Evolutionary conservation across 495 filamentous ascomycete genomes (phyloP).

Genomic region (Chaetomium tenue): DNA sequence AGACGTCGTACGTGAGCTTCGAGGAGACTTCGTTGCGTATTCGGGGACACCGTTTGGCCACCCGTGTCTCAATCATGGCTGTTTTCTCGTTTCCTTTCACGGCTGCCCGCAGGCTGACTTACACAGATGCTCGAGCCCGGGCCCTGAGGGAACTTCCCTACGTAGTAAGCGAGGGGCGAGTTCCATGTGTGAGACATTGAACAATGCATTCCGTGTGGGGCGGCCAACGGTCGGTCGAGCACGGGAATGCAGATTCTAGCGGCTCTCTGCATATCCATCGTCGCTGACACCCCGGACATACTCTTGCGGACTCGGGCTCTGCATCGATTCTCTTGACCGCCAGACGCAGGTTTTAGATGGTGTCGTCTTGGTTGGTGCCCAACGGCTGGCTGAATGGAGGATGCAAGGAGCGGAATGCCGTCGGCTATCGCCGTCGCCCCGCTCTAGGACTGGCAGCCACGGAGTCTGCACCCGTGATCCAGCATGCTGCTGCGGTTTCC

Average conservation of each 20-base stretch:
- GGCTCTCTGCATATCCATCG: conserved; percentile 12
- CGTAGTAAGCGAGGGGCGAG: not conserved
- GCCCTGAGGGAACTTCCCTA: not conserved
- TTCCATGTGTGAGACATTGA: not conserved
- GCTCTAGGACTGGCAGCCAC: not conserved
- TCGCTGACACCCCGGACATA: not conserved
- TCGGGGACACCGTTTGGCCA: not conserved
- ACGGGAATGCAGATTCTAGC: not conserved
- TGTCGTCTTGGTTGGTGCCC: conserved; percentile 12
- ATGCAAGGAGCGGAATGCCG: not conserved
- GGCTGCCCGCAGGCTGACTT: not conserved
- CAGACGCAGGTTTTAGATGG: conserved; percentile 1
- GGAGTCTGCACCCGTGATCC: conserved; percentile 3
- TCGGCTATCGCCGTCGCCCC: not conserved
- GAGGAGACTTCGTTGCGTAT: not conserved
- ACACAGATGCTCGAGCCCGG: not conserved
- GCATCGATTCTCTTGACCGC: conserved; percentile 9
- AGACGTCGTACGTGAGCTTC: not conserved
- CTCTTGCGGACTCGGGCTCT: not conserved
- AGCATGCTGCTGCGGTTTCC: conserved; percentile 1
- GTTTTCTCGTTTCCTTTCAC: not conserved
- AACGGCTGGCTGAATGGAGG: not conserved
- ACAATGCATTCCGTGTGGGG: conserved; percentile 2
- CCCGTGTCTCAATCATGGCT: not conserved
- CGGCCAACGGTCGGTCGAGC: conserved; percentile 15